A percentile compares a stretch with the other conserved stretches of the same genome.
Conservation (phyloP, 345 rosid species). For the Bretschneidera sinensis region DNA sequence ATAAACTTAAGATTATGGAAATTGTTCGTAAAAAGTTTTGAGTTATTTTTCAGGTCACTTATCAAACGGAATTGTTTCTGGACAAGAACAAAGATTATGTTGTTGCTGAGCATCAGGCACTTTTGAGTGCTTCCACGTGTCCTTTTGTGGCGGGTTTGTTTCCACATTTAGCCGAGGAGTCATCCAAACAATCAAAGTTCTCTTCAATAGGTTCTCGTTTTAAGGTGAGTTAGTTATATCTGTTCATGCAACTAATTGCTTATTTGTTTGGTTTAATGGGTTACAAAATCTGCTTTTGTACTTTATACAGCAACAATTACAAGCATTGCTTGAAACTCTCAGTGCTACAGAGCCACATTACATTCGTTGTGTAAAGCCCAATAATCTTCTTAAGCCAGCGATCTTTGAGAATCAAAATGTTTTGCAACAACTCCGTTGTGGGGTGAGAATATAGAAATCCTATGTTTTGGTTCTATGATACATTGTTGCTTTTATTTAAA, state of each 20-base stretch:
- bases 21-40: neutral
- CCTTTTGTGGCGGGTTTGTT: conserved; percentile 80
- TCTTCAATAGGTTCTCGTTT: conserved; percentile 99
- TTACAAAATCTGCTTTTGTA: conserved; percentile 16
- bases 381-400: conserved; percentile 91
- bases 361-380: conserved; percentile 97
- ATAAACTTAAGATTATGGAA: too few species aligned
- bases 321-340: conserved; percentile 84
- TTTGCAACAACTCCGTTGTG: conserved; percentile 91
- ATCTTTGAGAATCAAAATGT: conserved; percentile 87
- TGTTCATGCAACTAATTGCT: conserved; percentile 11
- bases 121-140: conserved; percentile 82
- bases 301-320: conserved; percentile 86
- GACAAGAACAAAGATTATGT: conserved; percentile 99
- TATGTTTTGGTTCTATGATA: conserved; percentile 5
- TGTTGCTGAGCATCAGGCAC: conserved; percentile 96
- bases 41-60: conserved; percentile 67
- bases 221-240: conserved; percentile 53
- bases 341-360: conserved; percentile 96
- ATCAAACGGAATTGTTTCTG: conserved; percentile 88
- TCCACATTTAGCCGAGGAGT: conserved; percentile 69
- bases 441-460: conserved; percentile 53
- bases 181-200: conserved; percentile 87
- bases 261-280: neutral
- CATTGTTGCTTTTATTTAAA: conserved; percentile 5